These are phyloP conservation scores for Tillandsia fasciculata DNA, from an alignment of 176 grass and related monocot genomes.

Conservation along the genomic window DNA sequence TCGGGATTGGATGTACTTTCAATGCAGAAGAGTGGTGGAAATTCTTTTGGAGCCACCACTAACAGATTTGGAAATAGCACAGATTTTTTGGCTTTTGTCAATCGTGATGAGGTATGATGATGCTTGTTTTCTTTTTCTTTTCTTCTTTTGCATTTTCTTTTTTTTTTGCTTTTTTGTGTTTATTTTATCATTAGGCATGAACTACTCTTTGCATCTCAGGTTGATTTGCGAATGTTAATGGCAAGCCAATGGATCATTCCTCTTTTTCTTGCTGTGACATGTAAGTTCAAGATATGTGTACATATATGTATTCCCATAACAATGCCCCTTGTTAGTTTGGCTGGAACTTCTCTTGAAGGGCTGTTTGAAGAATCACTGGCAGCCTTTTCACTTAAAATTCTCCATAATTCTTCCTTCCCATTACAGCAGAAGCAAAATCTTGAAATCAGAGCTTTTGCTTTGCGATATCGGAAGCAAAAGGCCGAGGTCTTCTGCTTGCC, in stretches of 20 bases:
- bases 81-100: slow-evolving; percentile 65
- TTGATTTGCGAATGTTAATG: slow-evolving; percentile 66
- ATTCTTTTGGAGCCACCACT: slow-evolving; percentile 17
- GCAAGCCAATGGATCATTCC: slow-evolving; percentile 91
- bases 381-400: not conserved
- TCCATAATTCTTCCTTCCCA: too few species aligned
- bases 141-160: not conserved
- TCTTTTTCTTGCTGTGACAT: slow-evolving; percentile 45
- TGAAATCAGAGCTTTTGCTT: too few species aligned
- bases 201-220: slow-evolving; percentile 26
- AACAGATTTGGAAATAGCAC: slow-evolving; percentile 42
- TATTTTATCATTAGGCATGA: not conserved
- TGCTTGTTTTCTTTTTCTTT: slow-evolving; percentile 2
- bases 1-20: slow-evolving; percentile 21
- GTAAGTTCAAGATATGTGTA: slow-evolving; percentile 43
- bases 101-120: slow-evolving; percentile 67
- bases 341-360: not conserved
- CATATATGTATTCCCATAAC: not conserved
- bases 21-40: slow-evolving; percentile 25
- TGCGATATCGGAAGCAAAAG: too few species aligned
- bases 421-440: too few species aligned
- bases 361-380: not conserved
- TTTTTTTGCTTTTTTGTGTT: not conserved
- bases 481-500: too few species aligned
- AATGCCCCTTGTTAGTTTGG: not conserved